Percentiles rank a stretch among this genome's conserved stretches.
phyloP scores from a whole-genome alignment of 2,329 filamentous ascomycete species.

The Epichloe sibirici region DNA sequence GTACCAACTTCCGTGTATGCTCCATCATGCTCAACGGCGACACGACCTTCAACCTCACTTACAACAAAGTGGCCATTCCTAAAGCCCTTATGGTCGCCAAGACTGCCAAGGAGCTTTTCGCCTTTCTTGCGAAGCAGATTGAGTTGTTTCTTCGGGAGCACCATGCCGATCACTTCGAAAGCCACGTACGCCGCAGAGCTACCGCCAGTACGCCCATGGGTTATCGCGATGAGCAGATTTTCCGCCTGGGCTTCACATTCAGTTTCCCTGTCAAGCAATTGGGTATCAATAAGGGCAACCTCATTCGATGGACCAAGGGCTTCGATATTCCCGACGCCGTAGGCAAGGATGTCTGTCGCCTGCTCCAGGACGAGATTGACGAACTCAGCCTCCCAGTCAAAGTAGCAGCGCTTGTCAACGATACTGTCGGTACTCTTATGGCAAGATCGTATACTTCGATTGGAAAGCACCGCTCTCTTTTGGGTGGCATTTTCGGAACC shows the following conservation, averaged over 20 bases:
- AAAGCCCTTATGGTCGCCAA: conserved; percentile 81
- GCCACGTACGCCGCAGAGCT: conserved; percentile 51
- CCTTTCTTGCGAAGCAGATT: conserved; percentile 87
- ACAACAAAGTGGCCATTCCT: conserved; percentile 85
- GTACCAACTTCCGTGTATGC: conserved; percentile 97
- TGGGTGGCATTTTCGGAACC: conserved; percentile 97
- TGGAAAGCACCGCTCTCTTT: conserved; percentile 70
- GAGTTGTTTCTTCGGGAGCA: conserved; percentile 77
- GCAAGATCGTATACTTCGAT: conserved; percentile 90
- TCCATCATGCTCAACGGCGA: conserved; percentile 89
- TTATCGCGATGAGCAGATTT: conserved; percentile 62
- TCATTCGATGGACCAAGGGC: conserved; percentile 97
- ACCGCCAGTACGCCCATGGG: conserved; percentile 46
- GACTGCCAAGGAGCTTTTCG: conserved; percentile 76
- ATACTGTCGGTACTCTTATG: conserved; percentile 96
- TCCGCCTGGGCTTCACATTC: conserved; percentile 96
- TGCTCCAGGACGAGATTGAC: conserved; percentile 85
- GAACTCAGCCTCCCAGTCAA: conserved; percentile 74
- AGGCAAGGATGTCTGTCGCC: conserved; percentile 84
- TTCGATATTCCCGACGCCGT: conserved; percentile 94
- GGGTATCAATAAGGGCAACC: conserved; percentile 85
- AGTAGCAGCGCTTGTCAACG: conserved; percentile 93
- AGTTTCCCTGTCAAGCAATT: conserved; percentile 92
- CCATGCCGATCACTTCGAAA: conserved; percentile 75
- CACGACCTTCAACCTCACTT: conserved; percentile 86